Conservation (phyloP, 805 yeast genomes). For the Cyberlindnera maclurae region DNA sequence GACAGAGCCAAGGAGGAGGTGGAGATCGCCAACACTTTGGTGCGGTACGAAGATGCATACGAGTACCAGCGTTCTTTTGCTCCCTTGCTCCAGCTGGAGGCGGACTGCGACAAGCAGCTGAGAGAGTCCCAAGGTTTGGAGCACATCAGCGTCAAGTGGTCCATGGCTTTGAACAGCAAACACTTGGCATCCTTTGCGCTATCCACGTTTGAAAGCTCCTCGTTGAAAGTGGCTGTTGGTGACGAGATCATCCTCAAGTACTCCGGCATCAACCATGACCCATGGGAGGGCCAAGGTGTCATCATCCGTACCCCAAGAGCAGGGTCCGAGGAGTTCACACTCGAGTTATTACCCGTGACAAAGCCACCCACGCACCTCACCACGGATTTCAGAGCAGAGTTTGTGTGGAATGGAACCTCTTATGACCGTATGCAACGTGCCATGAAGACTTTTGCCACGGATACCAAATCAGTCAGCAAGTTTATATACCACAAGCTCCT, state of each 20-base stretch:
- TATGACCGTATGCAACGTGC: slow-evolving; percentile 83
- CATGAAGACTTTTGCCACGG: slow-evolving; percentile 60
- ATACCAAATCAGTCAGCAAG: slow-evolving; percentile 61
- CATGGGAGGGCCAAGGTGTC: slow-evolving; percentile 71
- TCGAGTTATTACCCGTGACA: slow-evolving; percentile 48
- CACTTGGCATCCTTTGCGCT: slow-evolving; percentile 65
- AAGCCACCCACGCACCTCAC: slow-evolving; percentile 54
- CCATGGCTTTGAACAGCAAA: slow-evolving; percentile 52
- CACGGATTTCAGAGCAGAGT: slow-evolving; percentile 72
- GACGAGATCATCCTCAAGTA: slow-evolving; percentile 71
- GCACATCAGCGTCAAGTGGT: slow-evolving; percentile 70
- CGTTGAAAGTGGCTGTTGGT: slow-evolving; percentile 71
- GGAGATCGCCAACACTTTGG: slow-evolving; percentile 61
- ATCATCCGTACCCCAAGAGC: slow-evolving; percentile 67
- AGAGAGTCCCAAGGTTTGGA: slow-evolving; percentile 76
- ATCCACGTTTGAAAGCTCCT: slow-evolving; percentile 59
- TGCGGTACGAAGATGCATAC: slow-evolving; percentile 75
- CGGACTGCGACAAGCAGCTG: slow-evolving; percentile 66
- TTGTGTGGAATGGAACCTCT: slow-evolving; percentile 83
- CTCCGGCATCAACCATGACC: slow-evolving; percentile 45
- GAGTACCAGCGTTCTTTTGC: slow-evolving; percentile 82
- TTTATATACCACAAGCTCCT: slow-evolving; percentile 69
- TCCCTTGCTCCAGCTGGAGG: slow-evolving; percentile 75
- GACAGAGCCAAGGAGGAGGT: slow-evolving; percentile 43
- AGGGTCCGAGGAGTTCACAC: slow-evolving; percentile 57